Conservation (phyloP, 2,329 filamentous ascomycete genomes). For the Aspergillus flavus region DNA sequence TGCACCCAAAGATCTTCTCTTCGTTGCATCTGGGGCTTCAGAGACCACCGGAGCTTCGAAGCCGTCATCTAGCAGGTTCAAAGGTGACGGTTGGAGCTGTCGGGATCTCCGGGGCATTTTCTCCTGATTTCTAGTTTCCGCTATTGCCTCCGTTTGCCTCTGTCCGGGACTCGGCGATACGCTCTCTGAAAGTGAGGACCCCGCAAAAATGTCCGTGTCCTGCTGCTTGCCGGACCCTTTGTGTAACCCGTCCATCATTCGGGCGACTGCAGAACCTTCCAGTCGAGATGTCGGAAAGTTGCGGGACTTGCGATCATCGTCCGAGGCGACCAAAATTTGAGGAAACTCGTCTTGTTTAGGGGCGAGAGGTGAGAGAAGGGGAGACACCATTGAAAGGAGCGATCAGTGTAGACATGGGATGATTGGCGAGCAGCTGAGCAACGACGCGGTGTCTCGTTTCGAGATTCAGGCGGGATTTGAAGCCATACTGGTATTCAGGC, state of each 20-base stretch:
- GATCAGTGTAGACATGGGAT: not conserved
- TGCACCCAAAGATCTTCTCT: not conserved
- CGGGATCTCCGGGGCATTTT: not conserved
- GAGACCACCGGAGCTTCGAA: not conserved
- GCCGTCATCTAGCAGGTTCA: not conserved
- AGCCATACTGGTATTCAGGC: not conserved
- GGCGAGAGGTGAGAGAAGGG: not conserved
- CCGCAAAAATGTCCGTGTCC: not conserved
- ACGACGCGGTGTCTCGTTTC: not conserved
- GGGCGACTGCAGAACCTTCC: not conserved
- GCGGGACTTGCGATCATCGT: not conserved
- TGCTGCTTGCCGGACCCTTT: conserved; percentile 1
- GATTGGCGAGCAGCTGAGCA: not conserved
- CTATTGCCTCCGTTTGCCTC: not conserved
- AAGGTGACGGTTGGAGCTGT: not conserved
- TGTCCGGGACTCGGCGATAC: not conserved
- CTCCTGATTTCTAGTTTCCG: not conserved
- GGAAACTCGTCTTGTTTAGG: not conserved
- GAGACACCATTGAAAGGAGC: conserved; percentile 10
- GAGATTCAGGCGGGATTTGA: not conserved
- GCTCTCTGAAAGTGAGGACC: not conserved
- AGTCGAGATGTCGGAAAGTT: not conserved
- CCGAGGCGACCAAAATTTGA: not conserved
- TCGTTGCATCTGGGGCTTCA: not conserved
- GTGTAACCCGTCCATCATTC: conserved; percentile 1